Percentiles rank a stretch among this genome's conserved stretches.
These are phyloP conservation scores for Metschnikowia sp. DNA, from an alignment of 805 yeast species.

Conservation along the genomic window DNA sequence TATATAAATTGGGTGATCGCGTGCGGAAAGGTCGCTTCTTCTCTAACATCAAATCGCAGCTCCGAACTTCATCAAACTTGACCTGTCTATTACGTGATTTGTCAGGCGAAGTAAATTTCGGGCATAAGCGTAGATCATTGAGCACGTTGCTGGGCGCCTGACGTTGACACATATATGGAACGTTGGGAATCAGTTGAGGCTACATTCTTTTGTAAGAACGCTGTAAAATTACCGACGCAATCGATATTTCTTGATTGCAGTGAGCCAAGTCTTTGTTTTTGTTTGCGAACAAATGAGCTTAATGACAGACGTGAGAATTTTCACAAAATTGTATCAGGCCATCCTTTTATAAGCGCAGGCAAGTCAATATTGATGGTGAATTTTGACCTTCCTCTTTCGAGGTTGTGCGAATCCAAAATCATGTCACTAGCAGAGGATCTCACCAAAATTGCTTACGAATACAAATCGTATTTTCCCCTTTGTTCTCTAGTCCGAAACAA, in stretches of 20 bases:
- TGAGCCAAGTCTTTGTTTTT: too few relatives aligned
- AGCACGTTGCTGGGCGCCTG: constrained; percentile 27
- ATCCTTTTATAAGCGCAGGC: too few relatives aligned
- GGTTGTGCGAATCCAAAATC: background rate
- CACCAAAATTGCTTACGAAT: constrained; percentile 7
- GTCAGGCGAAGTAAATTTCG: constrained; percentile 15
- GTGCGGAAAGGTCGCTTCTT: background rate
- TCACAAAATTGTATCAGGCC: too few relatives aligned
- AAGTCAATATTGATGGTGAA: too few relatives aligned
- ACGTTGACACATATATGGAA: constrained; percentile 21
- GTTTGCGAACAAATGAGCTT: too few relatives aligned
- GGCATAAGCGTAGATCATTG: constrained; percentile 21
- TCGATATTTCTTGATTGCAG: background rate
- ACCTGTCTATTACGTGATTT: constrained; percentile 2
- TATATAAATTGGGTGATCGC: background rate
- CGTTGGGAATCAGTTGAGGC: constrained; percentile 25
- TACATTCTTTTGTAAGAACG: constrained; percentile 8
- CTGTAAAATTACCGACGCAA: background rate
- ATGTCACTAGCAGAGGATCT: constrained; percentile 8
- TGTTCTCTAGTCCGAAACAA: background rate
- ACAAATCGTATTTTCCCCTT: constrained; percentile 13
- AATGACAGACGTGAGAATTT: too few relatives aligned
- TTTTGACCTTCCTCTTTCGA: too few relatives aligned
- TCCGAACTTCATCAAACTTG: constrained; percentile 18
- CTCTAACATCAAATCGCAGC: constrained; percentile 19